Conservation (phyloP, 2,329 filamentous ascomycete genomes). For the Claviceps sp. region DNA sequence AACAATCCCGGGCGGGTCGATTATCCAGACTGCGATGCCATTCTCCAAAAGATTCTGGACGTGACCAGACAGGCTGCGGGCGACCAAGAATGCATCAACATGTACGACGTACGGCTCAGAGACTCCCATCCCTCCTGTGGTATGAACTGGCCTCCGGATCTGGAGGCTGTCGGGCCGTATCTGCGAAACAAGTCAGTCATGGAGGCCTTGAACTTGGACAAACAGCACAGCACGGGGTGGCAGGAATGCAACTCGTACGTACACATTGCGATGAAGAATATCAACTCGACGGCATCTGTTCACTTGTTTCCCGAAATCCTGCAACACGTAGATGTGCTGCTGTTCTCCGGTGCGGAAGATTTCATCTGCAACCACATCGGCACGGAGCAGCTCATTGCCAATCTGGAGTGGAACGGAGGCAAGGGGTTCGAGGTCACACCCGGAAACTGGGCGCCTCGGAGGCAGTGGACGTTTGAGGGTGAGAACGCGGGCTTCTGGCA, state of each 20-base stretch:
- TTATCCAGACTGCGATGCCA: conserved; percentile 56
- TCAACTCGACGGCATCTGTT: conserved; percentile 59
- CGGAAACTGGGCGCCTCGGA: conserved; percentile 81
- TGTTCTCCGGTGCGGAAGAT: conserved; percentile 91
- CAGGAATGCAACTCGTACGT: conserved; percentile 78
- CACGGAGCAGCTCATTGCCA: conserved; percentile 80
- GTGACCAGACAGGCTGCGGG: conserved; percentile 44
- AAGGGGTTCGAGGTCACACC: conserved; percentile 82
- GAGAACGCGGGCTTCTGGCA: conserved; percentile 86
- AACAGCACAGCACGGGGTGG: conserved; percentile 79
- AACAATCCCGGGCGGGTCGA: conserved; percentile 42
- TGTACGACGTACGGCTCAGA: conserved; percentile 87
- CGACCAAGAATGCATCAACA: conserved; percentile 63
- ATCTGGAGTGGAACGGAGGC: conserved; percentile 81
- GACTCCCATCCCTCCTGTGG: conserved; percentile 77
- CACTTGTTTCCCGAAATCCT: conserved; percentile 67
- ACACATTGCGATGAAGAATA: conserved; percentile 53
- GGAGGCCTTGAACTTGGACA: conserved; percentile 67
- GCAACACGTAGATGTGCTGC: conserved; percentile 60
- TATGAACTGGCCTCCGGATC: conserved; percentile 95
- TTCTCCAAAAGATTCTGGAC: conserved; percentile 60
- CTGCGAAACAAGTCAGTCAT: conserved; percentile 70
- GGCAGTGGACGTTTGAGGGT: conserved; percentile 87
- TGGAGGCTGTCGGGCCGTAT: conserved; percentile 66
- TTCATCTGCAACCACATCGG: conserved; percentile 95